Evolutionary conservation across 2,329 filamentous ascomycete species (phyloP), one percentile per base, ranked within the genome.

Genomic region (Cladosporium oxysporum): DNA sequence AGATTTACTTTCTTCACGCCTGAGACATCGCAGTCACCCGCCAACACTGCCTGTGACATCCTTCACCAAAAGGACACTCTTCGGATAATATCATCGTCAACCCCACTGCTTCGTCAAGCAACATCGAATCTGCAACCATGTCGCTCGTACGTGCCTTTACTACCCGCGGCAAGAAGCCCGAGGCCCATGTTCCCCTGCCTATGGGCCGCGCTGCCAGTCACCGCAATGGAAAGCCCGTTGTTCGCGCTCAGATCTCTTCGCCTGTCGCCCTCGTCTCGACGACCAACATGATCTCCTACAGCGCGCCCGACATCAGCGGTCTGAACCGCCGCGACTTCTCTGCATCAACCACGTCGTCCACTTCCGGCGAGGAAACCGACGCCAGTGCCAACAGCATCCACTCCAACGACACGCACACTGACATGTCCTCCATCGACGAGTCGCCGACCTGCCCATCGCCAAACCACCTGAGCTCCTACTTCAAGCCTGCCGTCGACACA

Each of bases 201-300:
- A 68, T 78, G 52, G 74, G 76, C 47, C 79, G 80, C 61, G 78
- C 78, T 71, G 78, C 79, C 66, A 83, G 79, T 73, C 85, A 83
- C 76, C 82, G 78, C 67, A 75, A 71, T 71, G 76, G 74, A 70
- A 69, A 79, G 75, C 78, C 83, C 74, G 78, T 83, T 63, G 81
- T 88, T 71, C 86, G 90, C 66, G 78, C 84, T 76, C 89, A 93
- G 82, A 99, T 99, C 76, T 99, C 95, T 1, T 87, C 85, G 3
- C 95, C 95, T 0, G 85, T 97, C 62, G 89, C 93, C 78, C 85
- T 99, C 69, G 83, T 97, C 58, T 96, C 95, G 67, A 97, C 94
- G 5, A 98, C 95, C 72, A 99, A 98, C 79, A 92, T 96, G 86
- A 89, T 97, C 64, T 93, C 92, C 8, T 97, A 97, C 84, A 94